Conservation (phyloP, 306 rosid species). For the Quercus variabilis region DNA sequence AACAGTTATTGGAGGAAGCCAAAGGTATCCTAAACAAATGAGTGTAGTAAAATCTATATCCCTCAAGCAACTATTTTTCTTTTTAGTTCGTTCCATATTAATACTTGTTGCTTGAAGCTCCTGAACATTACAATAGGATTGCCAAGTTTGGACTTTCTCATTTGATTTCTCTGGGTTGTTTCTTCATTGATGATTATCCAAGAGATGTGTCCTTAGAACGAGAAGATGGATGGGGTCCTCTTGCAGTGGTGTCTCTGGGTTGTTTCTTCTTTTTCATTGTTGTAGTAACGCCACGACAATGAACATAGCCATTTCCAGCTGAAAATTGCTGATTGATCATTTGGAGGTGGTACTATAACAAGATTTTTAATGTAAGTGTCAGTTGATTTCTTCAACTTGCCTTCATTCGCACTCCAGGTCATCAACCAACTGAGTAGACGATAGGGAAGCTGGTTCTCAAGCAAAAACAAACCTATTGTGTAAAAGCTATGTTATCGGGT, state of each 20-base stretch:
- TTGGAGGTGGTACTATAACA: accelerated
- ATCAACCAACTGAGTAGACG: constrained; percentile 1
- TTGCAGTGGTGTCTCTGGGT: too few relatives aligned
- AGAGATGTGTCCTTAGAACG: too few relatives aligned
- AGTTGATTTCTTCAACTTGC: accelerated
- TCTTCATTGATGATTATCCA: too few relatives aligned
- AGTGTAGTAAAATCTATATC: neutral
- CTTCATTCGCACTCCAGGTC: neutral
- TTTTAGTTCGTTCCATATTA: neutral
- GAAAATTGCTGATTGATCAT: too few relatives aligned
- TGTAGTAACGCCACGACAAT: too few relatives aligned
- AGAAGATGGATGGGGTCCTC: too few relatives aligned
- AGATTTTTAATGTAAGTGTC: accelerated
- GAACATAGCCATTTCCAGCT: too few relatives aligned
- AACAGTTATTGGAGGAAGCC: constrained; percentile 4
- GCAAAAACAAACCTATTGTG: constrained; percentile 11
- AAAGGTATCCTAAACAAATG: neutral
- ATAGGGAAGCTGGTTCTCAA: constrained; percentile 32
- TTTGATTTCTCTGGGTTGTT: accelerated
- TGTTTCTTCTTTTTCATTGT: too few relatives aligned
- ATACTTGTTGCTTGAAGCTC: constrained; percentile 20
- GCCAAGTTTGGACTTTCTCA: neutral
- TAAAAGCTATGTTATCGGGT: neutral
- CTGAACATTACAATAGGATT: constrained; percentile 9
- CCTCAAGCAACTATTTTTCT: neutral